Conservation (phyloP, 495 filamentous ascomycete species). For the Xylaria cubensis region DNA sequence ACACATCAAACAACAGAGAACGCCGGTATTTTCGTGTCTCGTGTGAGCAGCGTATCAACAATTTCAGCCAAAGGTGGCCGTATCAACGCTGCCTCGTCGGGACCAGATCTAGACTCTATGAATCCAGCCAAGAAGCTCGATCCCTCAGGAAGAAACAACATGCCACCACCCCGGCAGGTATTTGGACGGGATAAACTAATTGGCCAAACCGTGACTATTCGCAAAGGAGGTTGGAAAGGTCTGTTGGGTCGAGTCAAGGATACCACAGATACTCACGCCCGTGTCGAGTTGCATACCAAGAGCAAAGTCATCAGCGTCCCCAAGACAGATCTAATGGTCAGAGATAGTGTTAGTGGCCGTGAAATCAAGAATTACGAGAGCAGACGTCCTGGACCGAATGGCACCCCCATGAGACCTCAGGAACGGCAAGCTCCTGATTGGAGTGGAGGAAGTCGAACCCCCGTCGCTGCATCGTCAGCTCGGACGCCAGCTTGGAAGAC, state of each 20-base stretch:
- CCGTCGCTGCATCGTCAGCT: constrained; percentile 65
- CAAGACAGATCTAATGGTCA: constrained; percentile 78
- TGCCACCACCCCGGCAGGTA: constrained; percentile 74
- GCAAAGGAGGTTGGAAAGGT: constrained; percentile 87
- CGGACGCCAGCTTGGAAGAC: constrained; percentile 72
- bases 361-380: constrained; percentile 69
- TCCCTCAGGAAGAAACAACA: constrained; percentile 55
- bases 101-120: constrained; percentile 86
- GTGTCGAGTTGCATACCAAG: constrained; percentile 92
- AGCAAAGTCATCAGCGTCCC: constrained; percentile 82
- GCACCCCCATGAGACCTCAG: constrained; percentile 51
- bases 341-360: constrained; percentile 81
- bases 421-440: constrained; percentile 48
- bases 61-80: constrained; percentile 91
- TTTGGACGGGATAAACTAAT: constrained; percentile 85
- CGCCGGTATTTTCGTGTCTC: constrained; percentile 86
- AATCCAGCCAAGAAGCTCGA: constrained; percentile 84
- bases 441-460: constrained; percentile 69
- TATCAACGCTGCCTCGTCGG: constrained; percentile 53
- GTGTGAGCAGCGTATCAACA: constrained; percentile 82
- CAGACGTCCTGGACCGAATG: constrained; percentile 60
- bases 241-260: constrained; percentile 95
- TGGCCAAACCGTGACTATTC: constrained; percentile 87
- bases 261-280: constrained; percentile 79
- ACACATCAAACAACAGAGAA: constrained; percentile 86